phyloP scores from a whole-genome alignment of 768 basidiomycete genomes.

The Boletus sp. region DNA sequence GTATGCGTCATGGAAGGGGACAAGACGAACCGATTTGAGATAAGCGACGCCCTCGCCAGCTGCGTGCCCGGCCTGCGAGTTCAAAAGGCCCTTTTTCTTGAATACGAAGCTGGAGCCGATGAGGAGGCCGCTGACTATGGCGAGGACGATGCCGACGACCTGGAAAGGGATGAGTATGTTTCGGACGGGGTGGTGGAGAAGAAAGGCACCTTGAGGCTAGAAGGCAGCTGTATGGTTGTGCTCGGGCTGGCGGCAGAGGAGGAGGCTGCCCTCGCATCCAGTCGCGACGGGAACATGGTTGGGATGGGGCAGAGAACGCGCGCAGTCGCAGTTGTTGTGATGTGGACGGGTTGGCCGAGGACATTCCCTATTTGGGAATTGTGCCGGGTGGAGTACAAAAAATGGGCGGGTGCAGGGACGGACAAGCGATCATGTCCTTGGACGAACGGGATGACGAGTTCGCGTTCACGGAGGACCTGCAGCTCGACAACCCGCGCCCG shows the following conservation, averaged over 20 bases:
- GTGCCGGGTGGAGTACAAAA: not conserved
- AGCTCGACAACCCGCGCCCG: not conserved
- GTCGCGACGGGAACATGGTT: slow-evolving; percentile 4
- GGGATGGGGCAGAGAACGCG: not conserved
- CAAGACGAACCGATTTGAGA: slow-evolving; percentile 78
- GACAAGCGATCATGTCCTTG: slow-evolving; percentile 13
- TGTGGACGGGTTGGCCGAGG: slow-evolving; percentile 8
- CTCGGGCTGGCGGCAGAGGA: slow-evolving; percentile 38
- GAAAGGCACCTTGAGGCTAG: slow-evolving; percentile 51
- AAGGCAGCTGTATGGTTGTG: slow-evolving; percentile 35
- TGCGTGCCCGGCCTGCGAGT: slow-evolving; percentile 75
- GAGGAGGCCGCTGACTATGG: slow-evolving; percentile 75
- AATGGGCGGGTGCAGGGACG: not conserved
- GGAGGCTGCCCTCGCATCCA: slow-evolving; percentile 30
- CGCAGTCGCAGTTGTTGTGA: slow-evolving; percentile 16
- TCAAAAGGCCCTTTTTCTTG: slow-evolving; percentile 92
- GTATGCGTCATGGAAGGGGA: slow-evolving; percentile 2
- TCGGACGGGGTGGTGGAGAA: not conserved
- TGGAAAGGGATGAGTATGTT: slow-evolving; percentile 27
- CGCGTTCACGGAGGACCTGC: slow-evolving; percentile 12
- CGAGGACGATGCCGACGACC: slow-evolving; percentile 77
- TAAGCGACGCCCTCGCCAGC: slow-evolving; percentile 90
- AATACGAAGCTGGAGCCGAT: slow-evolving; percentile 95
- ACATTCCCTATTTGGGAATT: slow-evolving; percentile 10
- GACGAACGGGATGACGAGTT: slow-evolving; percentile 12